Percentiles rank a stretch among this genome's conserved stretches.
phyloP scores from a whole-genome alignment of 441 rosid genomes.

The Arabidopsis lyrata region DNA sequence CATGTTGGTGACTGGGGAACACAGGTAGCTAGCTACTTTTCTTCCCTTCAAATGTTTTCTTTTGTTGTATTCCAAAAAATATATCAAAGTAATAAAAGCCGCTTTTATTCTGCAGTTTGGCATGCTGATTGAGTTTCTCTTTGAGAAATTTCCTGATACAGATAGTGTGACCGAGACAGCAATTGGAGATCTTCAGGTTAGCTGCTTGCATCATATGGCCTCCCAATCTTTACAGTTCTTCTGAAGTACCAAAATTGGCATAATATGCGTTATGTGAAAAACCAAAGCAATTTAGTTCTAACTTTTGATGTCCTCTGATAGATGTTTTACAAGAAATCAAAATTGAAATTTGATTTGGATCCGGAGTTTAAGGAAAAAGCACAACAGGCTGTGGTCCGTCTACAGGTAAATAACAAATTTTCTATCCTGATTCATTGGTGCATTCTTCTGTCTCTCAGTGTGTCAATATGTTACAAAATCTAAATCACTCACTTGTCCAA shows the following conservation, averaged over 20 bases:
- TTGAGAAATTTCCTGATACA: conserved; percentile 68
- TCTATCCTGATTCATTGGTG: no score
- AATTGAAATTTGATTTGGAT: conserved; percentile 75
- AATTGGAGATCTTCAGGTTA: conserved; percentile 91
- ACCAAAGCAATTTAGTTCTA: conserved; percentile 26
- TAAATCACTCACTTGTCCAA: no score
- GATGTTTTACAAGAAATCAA: conserved; percentile 85
- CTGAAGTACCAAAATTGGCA: neutral
- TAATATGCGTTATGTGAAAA: conserved; percentile 14
- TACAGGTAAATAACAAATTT: no score
- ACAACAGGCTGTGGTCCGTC: no score
- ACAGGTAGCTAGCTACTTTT: conserved; percentile 60
- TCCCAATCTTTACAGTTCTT: conserved; percentile 1
- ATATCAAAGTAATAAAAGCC: neutral
- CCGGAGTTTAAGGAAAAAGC: no score
- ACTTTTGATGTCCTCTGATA: conserved; percentile 43
- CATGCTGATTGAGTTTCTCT: conserved; percentile 91
- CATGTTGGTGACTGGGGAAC: conserved; percentile 99
- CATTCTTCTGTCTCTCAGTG: no score
- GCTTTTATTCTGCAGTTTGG: conserved; percentile 72
- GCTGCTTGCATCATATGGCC: conserved; percentile 27
- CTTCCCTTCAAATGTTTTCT: conserved; percentile 18
- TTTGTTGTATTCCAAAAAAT: neutral
- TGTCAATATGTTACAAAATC: no score
- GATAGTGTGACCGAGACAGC: conserved; percentile 71